Evolutionary conservation across 2,329 filamentous ascomycete genomes (phyloP).

Genomic region (Fusarium sp.): DNA sequence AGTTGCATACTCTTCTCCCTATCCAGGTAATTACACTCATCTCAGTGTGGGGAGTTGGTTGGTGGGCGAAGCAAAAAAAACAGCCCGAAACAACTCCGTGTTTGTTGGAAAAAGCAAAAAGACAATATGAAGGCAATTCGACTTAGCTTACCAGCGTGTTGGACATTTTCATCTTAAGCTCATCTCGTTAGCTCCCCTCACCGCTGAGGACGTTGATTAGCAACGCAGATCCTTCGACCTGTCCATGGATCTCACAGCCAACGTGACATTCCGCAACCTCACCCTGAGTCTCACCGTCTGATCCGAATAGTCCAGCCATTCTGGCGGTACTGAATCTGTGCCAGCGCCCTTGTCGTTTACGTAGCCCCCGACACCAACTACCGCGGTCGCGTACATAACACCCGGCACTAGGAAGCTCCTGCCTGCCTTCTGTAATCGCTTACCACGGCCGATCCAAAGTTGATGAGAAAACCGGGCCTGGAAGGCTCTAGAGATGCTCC

Average conservation of each 20-base stretch:
- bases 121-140: background rate
- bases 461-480: conserved; percentile 20
- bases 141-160: background rate
- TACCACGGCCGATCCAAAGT: conserved; percentile 5
- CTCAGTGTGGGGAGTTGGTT: conserved; percentile 13
- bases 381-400: conserved; percentile 13
- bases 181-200: conserved; percentile 22
- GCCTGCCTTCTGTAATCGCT: background rate
- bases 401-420: conserved; percentile 22
- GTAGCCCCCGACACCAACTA: conserved; percentile 31
- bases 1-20: conserved; percentile 1
- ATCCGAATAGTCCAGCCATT: conserved; percentile 31
- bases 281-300: conserved; percentile 26
- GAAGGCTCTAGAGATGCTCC: conserved; percentile 6
- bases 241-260: conserved; percentile 33
- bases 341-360: conserved; percentile 19
- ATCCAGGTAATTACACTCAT: conserved; percentile 7
- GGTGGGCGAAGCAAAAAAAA: background rate
- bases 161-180: conserved; percentile 7
- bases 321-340: conserved; percentile 26
- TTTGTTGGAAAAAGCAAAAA: conserved; percentile 30
- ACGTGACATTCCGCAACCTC: conserved; percentile 33
- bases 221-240: conserved; percentile 28
- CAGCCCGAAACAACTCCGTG: conserved; percentile 13
- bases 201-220: conserved; percentile 14